These are phyloP conservation scores for Trichomonascus vanleenenianus DNA, from an alignment of 805 yeast species.

Conservation along the genomic window DNA sequence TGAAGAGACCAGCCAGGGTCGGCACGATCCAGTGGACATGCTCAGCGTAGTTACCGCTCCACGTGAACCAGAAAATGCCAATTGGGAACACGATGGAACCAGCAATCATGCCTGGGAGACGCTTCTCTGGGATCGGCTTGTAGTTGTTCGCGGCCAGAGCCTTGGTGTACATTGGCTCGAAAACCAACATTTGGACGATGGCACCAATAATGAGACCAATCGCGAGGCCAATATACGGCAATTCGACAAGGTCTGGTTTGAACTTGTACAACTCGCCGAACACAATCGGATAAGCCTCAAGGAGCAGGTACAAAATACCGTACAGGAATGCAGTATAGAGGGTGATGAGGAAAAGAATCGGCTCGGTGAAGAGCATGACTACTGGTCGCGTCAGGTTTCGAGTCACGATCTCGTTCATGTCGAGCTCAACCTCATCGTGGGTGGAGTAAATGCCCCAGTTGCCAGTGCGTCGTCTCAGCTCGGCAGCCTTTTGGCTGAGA, in stretches of 20 bases:
- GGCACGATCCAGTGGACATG: slow-evolving; percentile 77
- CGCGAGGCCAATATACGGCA: slow-evolving; percentile 73
- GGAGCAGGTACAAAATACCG: slow-evolving; percentile 64
- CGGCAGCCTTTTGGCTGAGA: slow-evolving; percentile 51
- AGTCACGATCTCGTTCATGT: slow-evolving; percentile 49
- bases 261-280: slow-evolving; percentile 55
- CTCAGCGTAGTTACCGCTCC: slow-evolving; percentile 75
- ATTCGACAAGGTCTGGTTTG: slow-evolving; percentile 51
- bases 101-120: slow-evolving; percentile 68
- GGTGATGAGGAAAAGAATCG: slow-evolving; percentile 57
- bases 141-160: slow-evolving; percentile 48
- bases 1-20: slow-evolving; percentile 53
- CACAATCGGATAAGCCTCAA: slow-evolving; percentile 68
- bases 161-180: slow-evolving; percentile 46
- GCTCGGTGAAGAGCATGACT: slow-evolving; percentile 57
- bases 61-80: slow-evolving; percentile 81
- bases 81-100: slow-evolving; percentile 67
- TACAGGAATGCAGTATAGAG: slow-evolving; percentile 71
- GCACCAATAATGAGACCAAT: slow-evolving; percentile 63
- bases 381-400: slow-evolving; percentile 63
- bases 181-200: slow-evolving; percentile 37
- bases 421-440: slow-evolving; percentile 53
- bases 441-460: slow-evolving; percentile 78
- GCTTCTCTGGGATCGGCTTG: slow-evolving; percentile 70
- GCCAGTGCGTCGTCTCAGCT: slow-evolving; percentile 56